phyloP scores from a whole-genome alignment of 192 early-diverging fungal species.

The Dissophora globulifera region DNA sequence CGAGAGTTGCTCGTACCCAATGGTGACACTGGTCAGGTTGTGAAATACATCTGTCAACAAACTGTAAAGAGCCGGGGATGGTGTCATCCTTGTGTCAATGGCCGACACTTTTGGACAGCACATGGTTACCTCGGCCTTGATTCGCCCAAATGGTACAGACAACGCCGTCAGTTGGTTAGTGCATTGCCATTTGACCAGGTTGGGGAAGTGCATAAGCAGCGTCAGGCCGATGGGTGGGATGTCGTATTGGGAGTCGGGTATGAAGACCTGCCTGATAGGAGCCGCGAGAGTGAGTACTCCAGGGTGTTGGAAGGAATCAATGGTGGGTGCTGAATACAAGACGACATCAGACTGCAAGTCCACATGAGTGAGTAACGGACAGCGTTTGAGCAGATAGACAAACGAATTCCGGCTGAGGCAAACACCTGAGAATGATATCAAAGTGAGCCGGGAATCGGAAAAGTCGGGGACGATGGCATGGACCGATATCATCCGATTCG shows the following conservation, averaged over 20 bases:
- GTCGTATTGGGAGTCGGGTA: conserved; percentile 2
- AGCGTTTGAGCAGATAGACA: conserved; percentile 6
- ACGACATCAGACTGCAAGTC: conserved; percentile 9
- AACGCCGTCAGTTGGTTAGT: not conserved
- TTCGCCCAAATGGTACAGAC: conserved; percentile 10
- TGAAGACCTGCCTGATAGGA: conserved; percentile 10
- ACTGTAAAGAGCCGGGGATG: conserved; percentile 4
- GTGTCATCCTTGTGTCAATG: conserved; percentile 1
- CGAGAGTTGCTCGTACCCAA: conserved; percentile 13
- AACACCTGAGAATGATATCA: not conserved
- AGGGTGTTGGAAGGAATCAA: conserved; percentile 12
- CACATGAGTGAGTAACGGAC: conserved; percentile 5
- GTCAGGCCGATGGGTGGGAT: not conserved
- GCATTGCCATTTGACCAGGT: not conserved
- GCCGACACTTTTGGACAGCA: conserved; percentile 12
- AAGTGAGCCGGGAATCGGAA: not conserved
- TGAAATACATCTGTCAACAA: conserved; percentile 13
- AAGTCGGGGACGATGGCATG: conserved; percentile 1
- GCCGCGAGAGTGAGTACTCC: conserved; percentile 8
- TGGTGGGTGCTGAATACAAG: conserved; percentile 5
- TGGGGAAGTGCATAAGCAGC: conserved; percentile 20
- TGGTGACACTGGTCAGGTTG: not conserved
- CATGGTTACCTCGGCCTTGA: conserved; percentile 6
- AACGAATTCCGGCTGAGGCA: conserved; percentile 15
- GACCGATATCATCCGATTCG: conserved; percentile 1